phyloP scores from a whole-genome alignment of 768 basidiomycete genomes.

The Lactifluus pinguis region DNA sequence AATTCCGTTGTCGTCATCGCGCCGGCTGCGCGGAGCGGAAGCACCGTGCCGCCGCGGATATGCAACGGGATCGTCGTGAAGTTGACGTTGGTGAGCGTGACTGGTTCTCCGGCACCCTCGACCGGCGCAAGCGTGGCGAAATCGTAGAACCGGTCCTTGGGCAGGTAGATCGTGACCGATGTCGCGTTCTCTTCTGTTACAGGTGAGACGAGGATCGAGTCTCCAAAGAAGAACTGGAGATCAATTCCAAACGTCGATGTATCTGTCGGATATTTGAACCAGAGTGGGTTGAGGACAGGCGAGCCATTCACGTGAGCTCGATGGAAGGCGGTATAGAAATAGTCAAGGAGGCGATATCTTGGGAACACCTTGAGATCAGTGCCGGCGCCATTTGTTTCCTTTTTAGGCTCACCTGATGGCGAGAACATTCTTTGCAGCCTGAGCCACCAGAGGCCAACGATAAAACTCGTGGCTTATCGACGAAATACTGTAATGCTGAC shows the following conservation, averaged over 20 bases:
- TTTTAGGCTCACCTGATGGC: slow-evolving; percentile 43
- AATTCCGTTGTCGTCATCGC: slow-evolving; percentile 55
- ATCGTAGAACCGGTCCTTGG: slow-evolving; percentile 58
- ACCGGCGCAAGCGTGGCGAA: slow-evolving; percentile 43
- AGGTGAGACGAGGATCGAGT: slow-evolving; percentile 59
- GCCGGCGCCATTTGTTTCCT: background rate
- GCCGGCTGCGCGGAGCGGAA: slow-evolving; percentile 46
- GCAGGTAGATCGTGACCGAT: slow-evolving; percentile 52
- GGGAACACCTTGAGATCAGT: background rate
- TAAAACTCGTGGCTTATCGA: slow-evolving; percentile 60
- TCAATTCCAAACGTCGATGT: slow-evolving; percentile 48
- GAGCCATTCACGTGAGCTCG: slow-evolving; percentile 48
- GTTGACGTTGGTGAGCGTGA: slow-evolving; percentile 39
- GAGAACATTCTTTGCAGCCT: slow-evolving; percentile 51
- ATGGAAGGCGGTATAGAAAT: slow-evolving; percentile 66
- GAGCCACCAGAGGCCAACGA: slow-evolving; percentile 46
- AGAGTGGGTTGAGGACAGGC: slow-evolving; percentile 55
- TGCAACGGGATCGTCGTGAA: slow-evolving; percentile 54
- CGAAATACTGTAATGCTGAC: slow-evolving; percentile 45
- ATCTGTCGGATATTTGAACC: slow-evolving; percentile 62
- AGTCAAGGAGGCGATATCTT: slow-evolving; percentile 61
- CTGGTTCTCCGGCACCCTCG: slow-evolving; percentile 36
- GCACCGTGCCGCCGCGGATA: slow-evolving; percentile 49
- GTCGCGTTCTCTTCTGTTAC: slow-evolving; percentile 54
- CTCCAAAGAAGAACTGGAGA: slow-evolving; percentile 61